phyloP scores from a whole-genome alignment of 2,329 filamentous ascomycete genomes.

The Corniculantispora saksenae region DNA sequence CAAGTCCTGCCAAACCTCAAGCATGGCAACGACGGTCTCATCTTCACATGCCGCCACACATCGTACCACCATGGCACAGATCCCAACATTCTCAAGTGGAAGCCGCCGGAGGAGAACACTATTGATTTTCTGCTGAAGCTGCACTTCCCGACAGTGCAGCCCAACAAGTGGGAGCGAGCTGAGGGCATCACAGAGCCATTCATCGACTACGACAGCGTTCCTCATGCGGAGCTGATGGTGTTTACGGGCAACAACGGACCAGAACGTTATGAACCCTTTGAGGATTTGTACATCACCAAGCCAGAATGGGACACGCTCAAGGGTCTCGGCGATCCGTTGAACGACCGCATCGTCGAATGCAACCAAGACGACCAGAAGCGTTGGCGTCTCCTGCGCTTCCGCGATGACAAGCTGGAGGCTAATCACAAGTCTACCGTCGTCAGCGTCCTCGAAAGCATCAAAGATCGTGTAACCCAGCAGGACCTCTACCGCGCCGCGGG shows the following conservation, averaged over 20 bases:
- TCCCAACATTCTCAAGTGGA: slow-evolving; percentile 95
- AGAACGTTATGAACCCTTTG: slow-evolving; percentile 64
- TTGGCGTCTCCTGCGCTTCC: slow-evolving; percentile 87
- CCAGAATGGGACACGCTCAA: slow-evolving; percentile 86
- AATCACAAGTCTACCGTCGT: slow-evolving; percentile 85
- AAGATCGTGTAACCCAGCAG: slow-evolving; percentile 78
- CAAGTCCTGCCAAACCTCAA: slow-evolving; percentile 79
- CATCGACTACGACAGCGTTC: slow-evolving; percentile 78
- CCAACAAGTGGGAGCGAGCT: slow-evolving; percentile 65
- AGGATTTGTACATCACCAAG: slow-evolving; percentile 67
- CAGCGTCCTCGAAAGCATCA: slow-evolving; percentile 87
- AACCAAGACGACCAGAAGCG: slow-evolving; percentile 71
- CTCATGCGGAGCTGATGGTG: slow-evolving; percentile 71
- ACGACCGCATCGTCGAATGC: slow-evolving; percentile 88
- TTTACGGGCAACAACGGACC: slow-evolving; percentile 59
- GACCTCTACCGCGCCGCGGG: slow-evolving; percentile 72
- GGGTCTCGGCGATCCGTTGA: slow-evolving; percentile 69
- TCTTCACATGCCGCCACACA: slow-evolving; percentile 92
- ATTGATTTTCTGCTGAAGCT: slow-evolving; percentile 86
- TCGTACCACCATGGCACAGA: slow-evolving; percentile 90
- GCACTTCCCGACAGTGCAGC: slow-evolving; percentile 71
- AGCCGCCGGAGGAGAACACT: slow-evolving; percentile 91
- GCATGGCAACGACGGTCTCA: slow-evolving; percentile 94
- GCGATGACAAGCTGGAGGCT: slow-evolving; percentile 88
- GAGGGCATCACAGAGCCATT: slow-evolving; percentile 65